phyloP scores from a whole-genome alignment of 495 filamentous ascomycete genomes.

The Lasiosphaeria hispida region DNA sequence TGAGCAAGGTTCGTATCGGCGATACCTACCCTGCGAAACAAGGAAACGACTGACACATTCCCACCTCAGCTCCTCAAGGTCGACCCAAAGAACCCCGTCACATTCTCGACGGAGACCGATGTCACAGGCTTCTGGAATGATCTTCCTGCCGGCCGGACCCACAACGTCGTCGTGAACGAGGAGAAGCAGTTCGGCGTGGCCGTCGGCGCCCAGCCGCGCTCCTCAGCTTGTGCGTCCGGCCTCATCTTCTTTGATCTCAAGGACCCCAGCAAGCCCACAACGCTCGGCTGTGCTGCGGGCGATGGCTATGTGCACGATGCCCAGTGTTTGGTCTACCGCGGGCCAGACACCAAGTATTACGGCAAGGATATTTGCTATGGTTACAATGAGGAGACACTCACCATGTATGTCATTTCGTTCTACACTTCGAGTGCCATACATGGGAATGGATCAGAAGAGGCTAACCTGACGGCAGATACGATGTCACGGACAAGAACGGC shows the following conservation, averaged over 20 bases:
- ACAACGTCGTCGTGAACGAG: constrained; percentile 51
- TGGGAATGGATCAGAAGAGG: not conserved
- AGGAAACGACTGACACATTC: not conserved
- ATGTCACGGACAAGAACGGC: constrained; percentile 51
- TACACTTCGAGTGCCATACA: too few relatives aligned
- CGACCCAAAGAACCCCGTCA: constrained; percentile 26
- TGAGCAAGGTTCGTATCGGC: constrained; percentile 35
- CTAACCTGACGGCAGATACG: constrained; percentile 32
- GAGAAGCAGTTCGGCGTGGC: constrained; percentile 41
- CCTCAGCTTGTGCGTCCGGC: constrained; percentile 36
- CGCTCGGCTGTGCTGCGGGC: constrained; percentile 42
- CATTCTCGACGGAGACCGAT: constrained; percentile 29
- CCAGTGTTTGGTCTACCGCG: constrained; percentile 54
- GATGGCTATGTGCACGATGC: constrained; percentile 60
- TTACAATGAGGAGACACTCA: constrained; percentile 48
- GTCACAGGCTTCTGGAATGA: constrained; percentile 37
- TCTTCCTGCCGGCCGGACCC: constrained; percentile 40
- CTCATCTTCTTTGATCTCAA: constrained; percentile 52
- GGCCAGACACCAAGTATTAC: constrained; percentile 48
- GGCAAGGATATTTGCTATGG: constrained; percentile 57
- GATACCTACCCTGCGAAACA: not conserved
- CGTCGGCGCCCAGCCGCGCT: constrained; percentile 45
- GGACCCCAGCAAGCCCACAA: constrained; percentile 46
- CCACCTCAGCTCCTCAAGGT: constrained; percentile 21
- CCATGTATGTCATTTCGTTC: constrained; percentile 27